Evolutionary conservation across 2,329 filamentous ascomycete genomes (phyloP).

Genomic region (Fusarium anguioides): DNA sequence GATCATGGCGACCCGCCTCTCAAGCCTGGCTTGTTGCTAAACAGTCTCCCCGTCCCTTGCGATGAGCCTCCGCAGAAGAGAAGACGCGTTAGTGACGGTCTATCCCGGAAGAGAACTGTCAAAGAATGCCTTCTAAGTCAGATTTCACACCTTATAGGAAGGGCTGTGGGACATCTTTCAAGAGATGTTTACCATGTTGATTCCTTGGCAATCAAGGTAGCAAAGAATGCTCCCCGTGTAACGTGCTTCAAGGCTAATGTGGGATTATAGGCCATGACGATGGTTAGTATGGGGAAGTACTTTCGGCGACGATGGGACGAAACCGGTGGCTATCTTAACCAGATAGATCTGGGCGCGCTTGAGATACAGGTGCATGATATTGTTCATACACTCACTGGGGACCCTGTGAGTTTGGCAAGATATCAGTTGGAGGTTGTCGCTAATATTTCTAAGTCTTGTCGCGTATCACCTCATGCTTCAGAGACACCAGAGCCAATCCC

Average conservation of each 20-base stretch:
- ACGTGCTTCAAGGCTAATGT: constrained; percentile 12
- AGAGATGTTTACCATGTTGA: constrained; percentile 38
- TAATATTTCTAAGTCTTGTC: constrained; percentile 20
- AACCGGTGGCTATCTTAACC: constrained; percentile 27
- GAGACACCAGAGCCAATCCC: background rate
- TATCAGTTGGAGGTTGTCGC: background rate
- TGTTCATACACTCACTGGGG: constrained; percentile 35
- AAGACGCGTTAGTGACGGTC: constrained; percentile 43
- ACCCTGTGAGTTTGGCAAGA: constrained; percentile 34
- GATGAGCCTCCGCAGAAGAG: constrained; percentile 49
- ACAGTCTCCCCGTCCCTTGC: constrained; percentile 9
- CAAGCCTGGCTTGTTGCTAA: constrained; percentile 16
- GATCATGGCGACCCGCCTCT: constrained; percentile 42
- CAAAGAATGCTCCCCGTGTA: background rate
- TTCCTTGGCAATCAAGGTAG: constrained; percentile 49
- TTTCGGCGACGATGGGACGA: constrained; percentile 44
- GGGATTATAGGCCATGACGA: constrained; percentile 35
- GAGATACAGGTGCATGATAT: constrained; percentile 23
- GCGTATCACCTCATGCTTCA: background rate
- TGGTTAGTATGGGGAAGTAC: constrained; percentile 37
- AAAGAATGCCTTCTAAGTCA: constrained; percentile 46
- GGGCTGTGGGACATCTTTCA: constrained; percentile 42
- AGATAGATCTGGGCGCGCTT: constrained; percentile 36
- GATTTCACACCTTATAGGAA: constrained; percentile 49
- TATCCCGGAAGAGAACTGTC: constrained; percentile 29